Evolutionary conservation across 305 asterid species (phyloP).

Genomic region (Fraxinus sp.): DNA sequence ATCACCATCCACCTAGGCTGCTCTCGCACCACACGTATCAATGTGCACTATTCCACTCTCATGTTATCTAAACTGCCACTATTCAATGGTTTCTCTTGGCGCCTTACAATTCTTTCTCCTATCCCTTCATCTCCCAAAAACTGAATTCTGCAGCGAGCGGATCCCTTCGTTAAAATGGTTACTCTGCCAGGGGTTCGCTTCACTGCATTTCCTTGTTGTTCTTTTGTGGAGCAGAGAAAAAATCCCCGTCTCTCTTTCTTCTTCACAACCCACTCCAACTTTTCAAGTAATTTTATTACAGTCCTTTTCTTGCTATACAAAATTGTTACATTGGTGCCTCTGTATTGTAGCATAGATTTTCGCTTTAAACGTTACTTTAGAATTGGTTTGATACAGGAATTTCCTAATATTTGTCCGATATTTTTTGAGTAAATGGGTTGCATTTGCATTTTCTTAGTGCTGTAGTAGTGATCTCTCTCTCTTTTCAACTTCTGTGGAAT

Average conservation of each 20-base stretch:
- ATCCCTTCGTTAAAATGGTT: constrained; percentile 23
- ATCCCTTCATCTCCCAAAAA: not conserved
- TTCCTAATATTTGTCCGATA: not conserved
- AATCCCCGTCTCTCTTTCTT: constrained; percentile 20
- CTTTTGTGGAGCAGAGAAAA: constrained; percentile 24
- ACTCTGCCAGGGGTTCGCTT: constrained; percentile 31
- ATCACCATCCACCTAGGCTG: not conserved
- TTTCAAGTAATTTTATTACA: constrained; percentile 29
- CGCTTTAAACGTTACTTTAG: not conserved
- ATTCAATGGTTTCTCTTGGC: not conserved
- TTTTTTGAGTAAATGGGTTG: not conserved
- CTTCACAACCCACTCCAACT: constrained; percentile 17
- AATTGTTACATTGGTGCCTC: not conserved
- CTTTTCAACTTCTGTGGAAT: not conserved
- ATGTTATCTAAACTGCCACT: not conserved
- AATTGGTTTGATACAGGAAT: not conserved
- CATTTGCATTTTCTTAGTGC: constrained; percentile 10
- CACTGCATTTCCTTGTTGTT: constrained; percentile 29
- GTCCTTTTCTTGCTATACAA: not conserved
- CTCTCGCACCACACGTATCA: not conserved
- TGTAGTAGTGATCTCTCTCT: not conserved
- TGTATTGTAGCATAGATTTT: not conserved
- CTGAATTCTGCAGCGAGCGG: not conserved
- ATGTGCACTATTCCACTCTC: not conserved
- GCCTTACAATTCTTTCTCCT: not conserved